Evolutionary conservation across 768 basidiomycete species (phyloP).

Genomic region (Pleurotus pulmonarius): DNA sequence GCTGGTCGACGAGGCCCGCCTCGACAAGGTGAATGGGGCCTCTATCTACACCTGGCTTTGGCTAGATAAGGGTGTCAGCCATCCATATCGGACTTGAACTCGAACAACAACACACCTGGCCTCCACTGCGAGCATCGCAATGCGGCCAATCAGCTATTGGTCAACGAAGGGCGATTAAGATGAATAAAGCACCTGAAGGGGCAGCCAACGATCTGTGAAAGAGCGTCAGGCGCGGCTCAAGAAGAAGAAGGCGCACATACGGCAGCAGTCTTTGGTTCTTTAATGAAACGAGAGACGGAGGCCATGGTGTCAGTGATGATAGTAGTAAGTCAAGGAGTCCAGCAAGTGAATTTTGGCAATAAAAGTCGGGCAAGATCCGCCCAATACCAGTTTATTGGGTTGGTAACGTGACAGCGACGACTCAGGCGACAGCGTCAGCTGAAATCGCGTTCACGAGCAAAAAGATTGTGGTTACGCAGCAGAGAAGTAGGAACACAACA

Average conservation of each 20-base stretch:
- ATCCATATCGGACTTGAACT: slow-evolving; percentile 1
- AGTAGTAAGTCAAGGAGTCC: slow-evolving; percentile 6
- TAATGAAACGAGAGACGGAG: slow-evolving; percentile 44
- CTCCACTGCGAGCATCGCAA: slow-evolving; percentile 41
- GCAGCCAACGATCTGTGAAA: slow-evolving; percentile 80
- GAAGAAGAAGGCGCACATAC: slow-evolving; percentile 42
- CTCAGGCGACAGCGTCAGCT: neutral
- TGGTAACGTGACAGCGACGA: neutral
- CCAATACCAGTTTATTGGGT: neutral
- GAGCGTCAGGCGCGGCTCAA: slow-evolving; percentile 9
- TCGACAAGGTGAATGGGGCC: slow-evolving; percentile 88
- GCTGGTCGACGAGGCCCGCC: slow-evolving; percentile 78
- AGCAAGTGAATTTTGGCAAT: slow-evolving; percentile 1
- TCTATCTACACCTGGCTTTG: slow-evolving; percentile 76
- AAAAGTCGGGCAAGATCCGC: slow-evolving; percentile 18
- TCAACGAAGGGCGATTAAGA: neutral
- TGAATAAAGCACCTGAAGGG: slow-evolving; percentile 77
- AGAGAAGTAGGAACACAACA: neutral
- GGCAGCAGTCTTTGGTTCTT: slow-evolving; percentile 71
- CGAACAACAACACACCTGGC: slow-evolving; percentile 45
- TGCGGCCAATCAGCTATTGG: slow-evolving; percentile 1
- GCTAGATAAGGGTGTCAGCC: slow-evolving; percentile 35
- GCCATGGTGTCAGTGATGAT: slow-evolving; percentile 19
- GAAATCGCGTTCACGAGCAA: neutral
- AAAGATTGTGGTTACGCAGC: neutral